phyloP scores from a whole-genome alignment of 495 filamentous ascomycete genomes.

The Durotheca rogersii region DNA sequence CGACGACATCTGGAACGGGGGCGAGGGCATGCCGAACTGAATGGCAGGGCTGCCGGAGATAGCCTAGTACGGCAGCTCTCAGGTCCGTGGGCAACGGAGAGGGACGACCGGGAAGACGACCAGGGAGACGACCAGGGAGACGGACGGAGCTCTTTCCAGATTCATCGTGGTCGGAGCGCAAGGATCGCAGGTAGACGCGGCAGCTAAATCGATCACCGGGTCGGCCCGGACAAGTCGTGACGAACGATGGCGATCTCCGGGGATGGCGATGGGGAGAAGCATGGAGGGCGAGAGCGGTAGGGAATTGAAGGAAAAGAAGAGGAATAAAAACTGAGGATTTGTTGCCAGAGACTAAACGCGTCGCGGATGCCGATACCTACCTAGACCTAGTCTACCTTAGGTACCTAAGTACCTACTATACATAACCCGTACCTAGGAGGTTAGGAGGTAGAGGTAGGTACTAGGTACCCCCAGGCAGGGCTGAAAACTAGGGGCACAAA shows the following conservation, averaged over 20 bases:
- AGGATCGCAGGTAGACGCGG: slow-evolving; percentile 2
- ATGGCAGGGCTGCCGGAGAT: background rate
- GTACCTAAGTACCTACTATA: background rate
- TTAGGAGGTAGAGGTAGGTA: background rate
- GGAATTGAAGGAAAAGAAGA: too few relatives aligned
- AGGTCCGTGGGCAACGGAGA: slow-evolving; percentile 8
- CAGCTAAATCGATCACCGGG: too few relatives aligned
- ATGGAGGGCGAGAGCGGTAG: background rate
- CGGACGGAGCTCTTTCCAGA: slow-evolving; percentile 2
- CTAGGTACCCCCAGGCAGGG: too few relatives aligned
- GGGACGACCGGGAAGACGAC: background rate
- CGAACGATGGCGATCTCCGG: slow-evolving; percentile 11
- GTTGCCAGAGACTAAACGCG: too few relatives aligned
- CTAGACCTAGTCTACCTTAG: too few relatives aligned
- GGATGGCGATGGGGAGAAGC: background rate
- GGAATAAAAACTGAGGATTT: slow-evolving; percentile 1
- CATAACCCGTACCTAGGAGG: too few relatives aligned
- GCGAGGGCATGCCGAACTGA: slow-evolving; percentile 34
- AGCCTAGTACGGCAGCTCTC: background rate
- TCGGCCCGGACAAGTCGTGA: slow-evolving; percentile 11
- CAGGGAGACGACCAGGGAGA: background rate
- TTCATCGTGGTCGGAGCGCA: slow-evolving; percentile 15
- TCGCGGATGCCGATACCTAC: too few relatives aligned
- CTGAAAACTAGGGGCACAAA: too few relatives aligned
- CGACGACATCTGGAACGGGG: slow-evolving; percentile 41